Percentiles rank a stretch among this genome's conserved stretches.
These are phyloP conservation scores for Penicillium sp. DNA, from an alignment of 2,329 filamentous ascomycete genomes.

Conservation along the genomic window DNA sequence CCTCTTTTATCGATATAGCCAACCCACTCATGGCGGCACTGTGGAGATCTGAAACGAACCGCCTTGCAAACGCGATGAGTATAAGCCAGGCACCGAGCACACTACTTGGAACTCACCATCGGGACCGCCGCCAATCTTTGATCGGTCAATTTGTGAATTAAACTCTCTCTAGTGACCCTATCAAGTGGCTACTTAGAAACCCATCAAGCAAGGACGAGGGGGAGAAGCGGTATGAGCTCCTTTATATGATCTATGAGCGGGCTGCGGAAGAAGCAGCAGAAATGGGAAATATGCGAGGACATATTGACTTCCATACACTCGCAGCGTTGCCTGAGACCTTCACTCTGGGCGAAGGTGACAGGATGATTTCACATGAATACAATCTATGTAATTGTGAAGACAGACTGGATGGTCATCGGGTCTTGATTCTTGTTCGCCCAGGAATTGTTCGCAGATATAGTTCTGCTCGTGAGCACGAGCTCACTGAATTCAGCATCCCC, in stretches of 20 bases:
- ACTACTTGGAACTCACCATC: neutral
- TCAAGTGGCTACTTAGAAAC: neutral
- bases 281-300: neutral
- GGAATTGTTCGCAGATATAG: neutral
- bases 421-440: neutral
- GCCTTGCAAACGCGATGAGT: neutral
- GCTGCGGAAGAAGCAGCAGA: neutral
- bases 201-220: neutral
- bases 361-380: neutral
- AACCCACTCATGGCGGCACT: neutral
- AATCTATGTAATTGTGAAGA: neutral
- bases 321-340: neutral
- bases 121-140: neutral
- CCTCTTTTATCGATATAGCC: neutral
- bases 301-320: neutral
- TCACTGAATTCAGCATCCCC: too few relatives aligned
- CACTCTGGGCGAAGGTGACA: neutral
- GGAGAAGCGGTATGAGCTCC: neutral
- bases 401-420: neutral
- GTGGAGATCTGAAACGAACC: neutral
- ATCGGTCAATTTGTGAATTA: neutral
- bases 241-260: neutral
- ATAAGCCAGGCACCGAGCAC: neutral
- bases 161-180: neutral
- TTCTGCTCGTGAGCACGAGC: fast-evolving